Conservation (phyloP, 176 grass and related monocot genomes). For the Rhynchospora tenuis region DNA sequence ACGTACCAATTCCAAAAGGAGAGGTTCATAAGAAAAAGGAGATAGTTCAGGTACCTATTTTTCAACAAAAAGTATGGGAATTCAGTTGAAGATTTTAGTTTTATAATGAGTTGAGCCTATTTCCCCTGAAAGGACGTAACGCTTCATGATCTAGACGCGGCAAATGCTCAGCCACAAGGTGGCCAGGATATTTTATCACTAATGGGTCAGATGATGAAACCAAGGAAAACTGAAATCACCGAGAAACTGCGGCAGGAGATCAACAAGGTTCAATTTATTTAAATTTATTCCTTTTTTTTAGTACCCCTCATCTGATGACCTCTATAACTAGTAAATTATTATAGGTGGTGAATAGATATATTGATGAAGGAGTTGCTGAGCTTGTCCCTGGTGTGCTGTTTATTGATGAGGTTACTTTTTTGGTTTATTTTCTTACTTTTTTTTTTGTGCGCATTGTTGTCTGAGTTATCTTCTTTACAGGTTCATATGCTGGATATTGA, state of each 20-base stretch:
- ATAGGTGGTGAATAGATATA: conserved; percentile 87
- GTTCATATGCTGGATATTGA: conserved; percentile 96
- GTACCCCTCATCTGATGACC: not conserved
- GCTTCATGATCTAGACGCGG: conserved; percentile 87
- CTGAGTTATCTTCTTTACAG: conserved; percentile 33
- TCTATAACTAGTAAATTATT: conserved; percentile 23
- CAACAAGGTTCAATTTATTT: conserved; percentile 57
- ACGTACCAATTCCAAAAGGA: conserved; percentile 97
- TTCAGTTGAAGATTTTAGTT: conserved; percentile 4
- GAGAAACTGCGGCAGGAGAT: conserved; percentile 93
- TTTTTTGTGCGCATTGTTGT: not conserved
- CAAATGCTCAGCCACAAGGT: conserved; percentile 98
- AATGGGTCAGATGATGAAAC: conserved; percentile 98
- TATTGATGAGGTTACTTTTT: conserved; percentile 71
- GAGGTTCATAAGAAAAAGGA: conserved; percentile 98
- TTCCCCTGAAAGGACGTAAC: conserved; percentile 65
- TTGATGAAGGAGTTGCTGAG: conserved; percentile 94
- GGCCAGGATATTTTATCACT: conserved; percentile 95
- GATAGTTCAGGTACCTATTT: conserved; percentile 72
- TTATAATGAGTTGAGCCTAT: conserved; percentile 6
- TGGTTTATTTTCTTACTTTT: conserved; percentile 1
- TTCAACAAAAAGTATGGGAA: not conserved
- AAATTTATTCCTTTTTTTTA: not conserved
- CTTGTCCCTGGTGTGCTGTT: conserved; percentile 92
- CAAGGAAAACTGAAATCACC: conserved; percentile 92